Conservation (phyloP, 192 early-diverging fungal genomes). For the Coemansia sp. region DNA sequence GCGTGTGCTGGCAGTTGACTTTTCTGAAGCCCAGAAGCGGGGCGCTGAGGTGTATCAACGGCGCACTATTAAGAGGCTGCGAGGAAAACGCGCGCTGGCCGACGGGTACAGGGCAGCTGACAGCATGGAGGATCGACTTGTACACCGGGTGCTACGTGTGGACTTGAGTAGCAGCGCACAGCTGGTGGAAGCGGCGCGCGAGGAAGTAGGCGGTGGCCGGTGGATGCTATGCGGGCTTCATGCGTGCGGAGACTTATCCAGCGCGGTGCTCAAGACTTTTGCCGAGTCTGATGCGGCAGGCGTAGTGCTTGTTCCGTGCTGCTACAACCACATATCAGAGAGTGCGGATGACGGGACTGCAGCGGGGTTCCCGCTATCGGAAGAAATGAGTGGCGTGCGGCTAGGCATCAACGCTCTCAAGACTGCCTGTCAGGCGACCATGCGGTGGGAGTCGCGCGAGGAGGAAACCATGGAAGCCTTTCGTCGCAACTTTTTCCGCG, state of each 20-base stretch:
- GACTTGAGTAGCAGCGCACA: slow-evolving; percentile 12
- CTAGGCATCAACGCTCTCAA: slow-evolving; percentile 64
- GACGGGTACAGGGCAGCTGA: slow-evolving; percentile 27
- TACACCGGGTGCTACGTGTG: slow-evolving; percentile 20
- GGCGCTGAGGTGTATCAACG: slow-evolving; percentile 30
- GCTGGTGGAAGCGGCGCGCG: slow-evolving; percentile 6
- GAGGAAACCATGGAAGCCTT: slow-evolving; percentile 58
- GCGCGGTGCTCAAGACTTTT: slow-evolving; percentile 65
- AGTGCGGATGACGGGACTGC: not conserved
- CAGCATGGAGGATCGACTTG: slow-evolving; percentile 5
- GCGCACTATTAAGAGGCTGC: slow-evolving; percentile 19
- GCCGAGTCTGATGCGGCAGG: slow-evolving; percentile 53
- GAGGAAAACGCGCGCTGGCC: slow-evolving; percentile 6
- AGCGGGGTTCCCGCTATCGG: slow-evolving; percentile 33
- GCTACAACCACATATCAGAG: slow-evolving; percentile 79
- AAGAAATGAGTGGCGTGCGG: slow-evolving; percentile 7
- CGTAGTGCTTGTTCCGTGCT: slow-evolving; percentile 74
- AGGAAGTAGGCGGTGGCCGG: not conserved
- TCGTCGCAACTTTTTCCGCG: slow-evolving; percentile 68
- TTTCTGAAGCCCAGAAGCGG: slow-evolving; percentile 24
- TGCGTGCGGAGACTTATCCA: slow-evolving; percentile 78
- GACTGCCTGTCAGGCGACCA: slow-evolving; percentile 75
- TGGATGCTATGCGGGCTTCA: slow-evolving; percentile 82
- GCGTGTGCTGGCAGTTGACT: slow-evolving; percentile 36
- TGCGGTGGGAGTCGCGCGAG: slow-evolving; percentile 64